A percentile compares a stretch with the other conserved stretches of the same genome.
These are phyloP conservation scores for Apiospora aurea DNA, from an alignment of 2,329 filamentous ascomycete genomes.

Conservation along the genomic window DNA sequence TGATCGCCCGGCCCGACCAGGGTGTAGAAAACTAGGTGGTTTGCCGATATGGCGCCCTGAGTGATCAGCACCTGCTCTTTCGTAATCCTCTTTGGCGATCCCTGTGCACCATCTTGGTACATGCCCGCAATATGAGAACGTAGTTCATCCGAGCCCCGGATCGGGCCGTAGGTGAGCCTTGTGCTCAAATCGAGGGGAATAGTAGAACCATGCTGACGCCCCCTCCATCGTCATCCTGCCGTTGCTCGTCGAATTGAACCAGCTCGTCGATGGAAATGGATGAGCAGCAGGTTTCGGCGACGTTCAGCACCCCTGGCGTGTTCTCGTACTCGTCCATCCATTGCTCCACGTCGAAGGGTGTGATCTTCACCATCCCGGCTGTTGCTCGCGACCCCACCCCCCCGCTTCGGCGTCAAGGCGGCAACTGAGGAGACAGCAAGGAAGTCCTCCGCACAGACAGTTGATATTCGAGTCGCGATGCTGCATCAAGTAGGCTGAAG, in stretches of 20 bases:
- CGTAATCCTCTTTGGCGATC: conserved; percentile 41
- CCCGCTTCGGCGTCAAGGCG: not conserved
- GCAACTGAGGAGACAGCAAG: not conserved
- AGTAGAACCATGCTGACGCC: conserved; percentile 39
- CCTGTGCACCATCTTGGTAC: conserved; percentile 58
- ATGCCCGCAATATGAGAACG: conserved; percentile 69
- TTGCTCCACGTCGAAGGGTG: conserved; percentile 74
- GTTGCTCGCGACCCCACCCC: not conserved
- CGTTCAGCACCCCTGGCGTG: conserved; percentile 67
- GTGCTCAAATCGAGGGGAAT: conserved; percentile 56
- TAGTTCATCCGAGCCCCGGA: conserved; percentile 70
- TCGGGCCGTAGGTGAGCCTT: conserved; percentile 76
- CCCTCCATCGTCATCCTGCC: not conserved
- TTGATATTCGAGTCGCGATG: not conserved
- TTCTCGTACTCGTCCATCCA: conserved; percentile 70
- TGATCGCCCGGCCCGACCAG: conserved; percentile 78
- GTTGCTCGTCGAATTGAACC: conserved; percentile 61
- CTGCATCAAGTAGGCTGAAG: not conserved
- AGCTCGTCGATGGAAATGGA: conserved; percentile 78
- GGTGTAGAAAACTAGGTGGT: conserved; percentile 79
- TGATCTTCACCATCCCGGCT: conserved; percentile 62
- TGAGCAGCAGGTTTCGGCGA: conserved; percentile 81
- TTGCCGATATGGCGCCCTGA: conserved; percentile 83
- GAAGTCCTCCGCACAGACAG: not conserved
- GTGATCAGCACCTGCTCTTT: conserved; percentile 76